Evolutionary conservation across 1,284 basidiomycete species (phyloP).

Genomic region (Fereydounia khargensis): DNA sequence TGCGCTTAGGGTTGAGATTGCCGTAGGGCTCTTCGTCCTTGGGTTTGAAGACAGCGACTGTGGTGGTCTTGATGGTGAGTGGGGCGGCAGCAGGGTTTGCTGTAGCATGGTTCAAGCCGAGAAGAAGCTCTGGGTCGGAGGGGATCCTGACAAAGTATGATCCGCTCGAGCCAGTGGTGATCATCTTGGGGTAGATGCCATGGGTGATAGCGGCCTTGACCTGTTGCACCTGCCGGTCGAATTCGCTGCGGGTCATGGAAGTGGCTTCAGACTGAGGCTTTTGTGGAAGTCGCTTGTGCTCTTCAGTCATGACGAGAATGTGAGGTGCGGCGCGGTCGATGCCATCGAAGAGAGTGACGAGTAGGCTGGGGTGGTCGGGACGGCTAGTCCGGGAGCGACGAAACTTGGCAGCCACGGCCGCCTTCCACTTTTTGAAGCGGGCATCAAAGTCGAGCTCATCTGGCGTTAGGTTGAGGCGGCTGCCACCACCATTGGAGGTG

Average conservation of each 20-base stretch:
- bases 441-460: conserved; percentile 42
- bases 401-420: conserved; percentile 33
- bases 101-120: too few relatives aligned
- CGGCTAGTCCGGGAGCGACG: not conserved
- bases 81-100: not conserved
- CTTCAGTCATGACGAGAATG: conserved; percentile 1
- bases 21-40: conserved; percentile 57
- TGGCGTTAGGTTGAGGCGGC: not conserved
- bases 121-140: too few relatives aligned
- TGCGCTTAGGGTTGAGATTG: conserved; percentile 52
- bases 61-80: conserved; percentile 1
- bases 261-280: conserved; percentile 6
- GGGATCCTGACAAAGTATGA: conserved; percentile 49
- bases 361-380: conserved; percentile 1
- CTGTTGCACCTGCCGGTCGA: conserved; percentile 25
- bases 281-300: too few relatives aligned
- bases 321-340: not conserved
- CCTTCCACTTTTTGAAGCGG: conserved; percentile 36
- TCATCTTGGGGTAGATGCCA: conserved; percentile 53
- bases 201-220: conserved; percentile 42
- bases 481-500: not conserved
- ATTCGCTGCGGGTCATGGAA: conserved; percentile 16
- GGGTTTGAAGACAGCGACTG: conserved; percentile 54
- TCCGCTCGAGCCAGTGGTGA: conserved; percentile 48
- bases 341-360: conserved; percentile 24